Base-by-base conservation (phyloP, 2,329 filamentous ascomycete genomes). In the Diaporthe vaccinii region DNA sequence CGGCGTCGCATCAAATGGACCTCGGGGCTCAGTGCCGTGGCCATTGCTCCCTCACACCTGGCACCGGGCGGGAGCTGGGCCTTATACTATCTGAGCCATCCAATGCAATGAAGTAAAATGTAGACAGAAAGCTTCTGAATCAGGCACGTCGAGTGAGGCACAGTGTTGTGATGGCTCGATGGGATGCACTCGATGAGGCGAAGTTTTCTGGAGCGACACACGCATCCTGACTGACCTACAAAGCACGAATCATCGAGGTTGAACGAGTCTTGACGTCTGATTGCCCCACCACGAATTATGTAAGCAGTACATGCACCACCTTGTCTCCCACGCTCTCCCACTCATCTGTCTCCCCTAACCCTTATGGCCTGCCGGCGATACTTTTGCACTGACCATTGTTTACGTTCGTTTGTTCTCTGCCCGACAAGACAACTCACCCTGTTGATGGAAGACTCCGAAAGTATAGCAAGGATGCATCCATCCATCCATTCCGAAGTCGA, bases 1-100 rank as follows among this genome's bases (percentile, higher is more conserved):
- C 73, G 73, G 6, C 49, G 73, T 58, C 73, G 68, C 44, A 71
- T 70, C 28, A 67, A 14, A 22, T 53, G 59, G 15, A 76, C 46
- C 67, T 74, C 72, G 10, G 75, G 72, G 58, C 67, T 68, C 58
- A 76, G 36, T 10, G 15, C 49, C 58, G 28, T n/a, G 10, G 69
- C 57, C 75, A 75, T 75, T 71, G 65, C 49, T 69, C 34, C 14
- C 31, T 39, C 31, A 49, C 62, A 17, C 41, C 31, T 41, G 34
- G 65, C 49, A 39, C 28, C 14, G 46, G 55, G 31, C 69, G 31
- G 14, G 31, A 31, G 17, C 34, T 20, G 59, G 31, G 34, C 46
- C n/a, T n/a, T 44, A 44, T 17, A 15, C 8, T 25, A 36, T 25
- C 9, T 36, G 34, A 20, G n/a, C 61, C 31, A 36, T 62, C 12